Evolutionary conservation across 768 basidiomycete genomes (phyloP).

Genomic region (Macrolepiota albuminosa): DNA sequence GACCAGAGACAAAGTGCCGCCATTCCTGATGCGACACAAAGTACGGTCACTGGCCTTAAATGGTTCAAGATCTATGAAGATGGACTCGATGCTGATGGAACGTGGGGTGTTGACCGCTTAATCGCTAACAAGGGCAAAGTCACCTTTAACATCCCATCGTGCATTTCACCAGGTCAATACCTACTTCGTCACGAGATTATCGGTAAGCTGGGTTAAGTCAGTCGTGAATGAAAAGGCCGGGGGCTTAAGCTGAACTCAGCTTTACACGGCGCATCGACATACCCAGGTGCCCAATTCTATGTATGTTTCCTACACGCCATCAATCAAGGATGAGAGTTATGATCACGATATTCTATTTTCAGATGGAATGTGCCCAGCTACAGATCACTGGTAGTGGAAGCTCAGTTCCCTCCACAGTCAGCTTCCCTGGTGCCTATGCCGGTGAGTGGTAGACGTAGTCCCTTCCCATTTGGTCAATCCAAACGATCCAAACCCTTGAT

Average conservation of each 20-base stretch:
- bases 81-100: conserved; percentile 26
- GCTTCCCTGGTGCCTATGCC: conserved; percentile 44
- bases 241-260: conserved; percentile 20
- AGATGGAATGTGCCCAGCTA: conserved; percentile 48
- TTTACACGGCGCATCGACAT: conserved; percentile 37
- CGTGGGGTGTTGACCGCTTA: conserved; percentile 44
- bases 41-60: conserved; percentile 39
- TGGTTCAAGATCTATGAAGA: conserved; percentile 56
- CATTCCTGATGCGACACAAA: conserved; percentile 40
- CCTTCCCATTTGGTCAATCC: neutral
- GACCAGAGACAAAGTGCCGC: conserved; percentile 32
- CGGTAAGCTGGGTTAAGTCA: conserved; percentile 25
- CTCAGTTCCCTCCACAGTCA: conserved; percentile 37
- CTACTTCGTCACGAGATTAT: conserved; percentile 48
- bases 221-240: neutral
- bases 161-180: conserved; percentile 43
- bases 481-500: neutral
- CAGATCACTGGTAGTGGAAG: conserved; percentile 41
- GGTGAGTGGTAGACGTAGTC: conserved; percentile 16
- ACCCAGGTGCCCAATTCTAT: conserved; percentile 57
- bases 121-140: conserved; percentile 47
- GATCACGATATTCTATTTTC: neutral
- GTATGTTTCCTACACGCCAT: conserved; percentile 21
- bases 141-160: conserved; percentile 39
- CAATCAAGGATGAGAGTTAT: neutral